Conservation (phyloP, 768 basidiomycete species). For the Lactarius tabidus region DNA sequence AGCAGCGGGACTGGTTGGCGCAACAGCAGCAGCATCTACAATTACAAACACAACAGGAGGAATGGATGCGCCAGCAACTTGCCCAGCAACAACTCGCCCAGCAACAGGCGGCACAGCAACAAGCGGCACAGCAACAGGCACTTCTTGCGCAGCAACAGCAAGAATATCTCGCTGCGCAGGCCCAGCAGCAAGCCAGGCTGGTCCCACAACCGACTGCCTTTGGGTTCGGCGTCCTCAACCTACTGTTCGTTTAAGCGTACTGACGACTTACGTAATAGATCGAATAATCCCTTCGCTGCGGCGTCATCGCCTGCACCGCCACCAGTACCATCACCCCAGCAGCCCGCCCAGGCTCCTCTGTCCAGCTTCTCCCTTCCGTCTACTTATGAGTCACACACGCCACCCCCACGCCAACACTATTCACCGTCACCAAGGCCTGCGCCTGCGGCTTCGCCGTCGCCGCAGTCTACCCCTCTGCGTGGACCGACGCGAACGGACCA, state of each 20-base stretch:
- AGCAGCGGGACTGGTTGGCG: constrained; percentile 66
- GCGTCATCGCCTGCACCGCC: constrained; percentile 30
- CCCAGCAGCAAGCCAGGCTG: constrained; percentile 35
- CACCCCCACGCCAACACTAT: constrained; percentile 38
- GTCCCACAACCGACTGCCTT: constrained; percentile 69
- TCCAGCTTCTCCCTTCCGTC: constrained; percentile 62
- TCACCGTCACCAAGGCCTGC: constrained; percentile 37
- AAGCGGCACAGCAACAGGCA: constrained; percentile 41
- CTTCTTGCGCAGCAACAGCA: constrained; percentile 40
- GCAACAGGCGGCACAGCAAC: constrained; percentile 29
- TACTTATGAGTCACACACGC: constrained; percentile 50
- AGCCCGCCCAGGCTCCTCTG: constrained; percentile 37
- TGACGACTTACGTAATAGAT: constrained; percentile 39
- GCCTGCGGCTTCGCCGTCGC: constrained; percentile 21
- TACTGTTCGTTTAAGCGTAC: not conserved
- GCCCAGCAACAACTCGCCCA: constrained; percentile 44
- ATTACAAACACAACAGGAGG: constrained; percentile 47
- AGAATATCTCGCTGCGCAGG: constrained; percentile 20
- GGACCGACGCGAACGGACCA: constrained; percentile 54
- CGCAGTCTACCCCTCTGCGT: constrained; percentile 21
- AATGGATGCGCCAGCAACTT: constrained; percentile 61
- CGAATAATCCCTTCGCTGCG: constrained; percentile 93
- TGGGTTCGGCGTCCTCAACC: constrained; percentile 42
- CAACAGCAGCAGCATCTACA: constrained; percentile 48
- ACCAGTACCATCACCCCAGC: constrained; percentile 33